phyloP scores from a whole-genome alignment of 176 grass and related monocot species.

The Areca catechu region DNA sequence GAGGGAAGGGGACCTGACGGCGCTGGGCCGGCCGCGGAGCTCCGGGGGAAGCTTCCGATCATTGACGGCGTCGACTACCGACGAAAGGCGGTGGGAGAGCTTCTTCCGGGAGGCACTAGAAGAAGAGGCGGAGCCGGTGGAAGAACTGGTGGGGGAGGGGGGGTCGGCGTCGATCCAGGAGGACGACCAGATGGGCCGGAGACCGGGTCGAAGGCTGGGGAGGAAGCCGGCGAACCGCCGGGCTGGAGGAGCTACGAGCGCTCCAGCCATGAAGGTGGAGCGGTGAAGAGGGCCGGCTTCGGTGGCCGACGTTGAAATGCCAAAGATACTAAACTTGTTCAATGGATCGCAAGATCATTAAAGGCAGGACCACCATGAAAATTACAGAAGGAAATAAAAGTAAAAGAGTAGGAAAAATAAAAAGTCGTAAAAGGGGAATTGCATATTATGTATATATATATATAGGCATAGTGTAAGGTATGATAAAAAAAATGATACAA shows the following conservation, averaged over 20 bases:
- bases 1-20: slow-evolving; percentile 31
- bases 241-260: background rate
- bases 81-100: slow-evolving; percentile 34
- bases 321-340: too few relatives aligned
- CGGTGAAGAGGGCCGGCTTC: background rate
- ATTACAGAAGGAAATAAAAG: too few relatives aligned
- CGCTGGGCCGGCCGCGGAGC: slow-evolving; percentile 51
- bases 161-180: slow-evolving; percentile 28
- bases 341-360: too few relatives aligned
- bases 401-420: too few relatives aligned
- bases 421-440: too few relatives aligned
- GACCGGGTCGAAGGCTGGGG: background rate
- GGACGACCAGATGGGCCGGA: slow-evolving; percentile 29
- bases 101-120: slow-evolving; percentile 32
- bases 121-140: background rate
- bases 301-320: too few relatives aligned
- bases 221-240: background rate
- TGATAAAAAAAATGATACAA: too few relatives aligned
- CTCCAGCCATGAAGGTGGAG: slow-evolving; percentile 3
- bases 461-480: too few relatives aligned
- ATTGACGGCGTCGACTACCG: slow-evolving; percentile 64
- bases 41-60: slow-evolving; percentile 70
- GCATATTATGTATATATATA: too few relatives aligned
- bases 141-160: background rate
- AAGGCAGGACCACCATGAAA: too few relatives aligned